phyloP scores from a whole-genome alignment of 257 asterid genomes.

The Linaria vulgaris region DNA sequence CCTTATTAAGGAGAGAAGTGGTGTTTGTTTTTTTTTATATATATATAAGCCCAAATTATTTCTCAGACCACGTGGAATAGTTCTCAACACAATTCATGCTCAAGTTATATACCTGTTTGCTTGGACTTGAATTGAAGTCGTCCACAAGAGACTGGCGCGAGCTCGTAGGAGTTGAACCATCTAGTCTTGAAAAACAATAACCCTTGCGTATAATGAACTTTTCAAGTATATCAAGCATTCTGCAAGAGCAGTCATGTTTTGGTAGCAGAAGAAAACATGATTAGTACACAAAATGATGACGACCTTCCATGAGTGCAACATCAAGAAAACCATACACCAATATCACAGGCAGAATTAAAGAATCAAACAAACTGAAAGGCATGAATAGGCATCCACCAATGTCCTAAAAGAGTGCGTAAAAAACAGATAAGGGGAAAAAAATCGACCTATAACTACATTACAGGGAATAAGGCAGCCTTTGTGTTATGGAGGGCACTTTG shows the following conservation, averaged over 20 bases:
- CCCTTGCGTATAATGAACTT: slow-evolving; percentile 92
- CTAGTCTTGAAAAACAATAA: slow-evolving; percentile 81
- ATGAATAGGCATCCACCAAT: no score
- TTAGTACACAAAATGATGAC: neutral
- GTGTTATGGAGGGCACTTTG: neutral
- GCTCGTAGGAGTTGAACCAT: slow-evolving; percentile 88
- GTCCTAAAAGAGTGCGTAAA: neutral
- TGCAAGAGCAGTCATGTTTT: slow-evolving; percentile 30
- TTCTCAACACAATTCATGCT: slow-evolving; percentile 1
- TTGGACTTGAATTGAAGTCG: slow-evolving; percentile 88
- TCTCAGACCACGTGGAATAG: no score
- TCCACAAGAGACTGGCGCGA: slow-evolving; percentile 88
- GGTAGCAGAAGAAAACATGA: slow-evolving; percentile 8
- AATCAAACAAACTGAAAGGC: neutral
- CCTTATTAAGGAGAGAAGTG: no score
- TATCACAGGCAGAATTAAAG: neutral
- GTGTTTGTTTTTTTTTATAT: no score
- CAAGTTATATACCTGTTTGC: slow-evolving; percentile 69
- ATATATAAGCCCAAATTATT: no score
- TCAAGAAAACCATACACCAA: neutral
- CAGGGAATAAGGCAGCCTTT: neutral
- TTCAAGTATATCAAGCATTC: slow-evolving; percentile 96
- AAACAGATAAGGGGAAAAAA: neutral
- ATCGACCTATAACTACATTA: neutral
- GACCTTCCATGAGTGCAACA: neutral